phyloP scores from a whole-genome alignment of 345 rosid species.

The Eucalyptus leucophloia region DNA sequence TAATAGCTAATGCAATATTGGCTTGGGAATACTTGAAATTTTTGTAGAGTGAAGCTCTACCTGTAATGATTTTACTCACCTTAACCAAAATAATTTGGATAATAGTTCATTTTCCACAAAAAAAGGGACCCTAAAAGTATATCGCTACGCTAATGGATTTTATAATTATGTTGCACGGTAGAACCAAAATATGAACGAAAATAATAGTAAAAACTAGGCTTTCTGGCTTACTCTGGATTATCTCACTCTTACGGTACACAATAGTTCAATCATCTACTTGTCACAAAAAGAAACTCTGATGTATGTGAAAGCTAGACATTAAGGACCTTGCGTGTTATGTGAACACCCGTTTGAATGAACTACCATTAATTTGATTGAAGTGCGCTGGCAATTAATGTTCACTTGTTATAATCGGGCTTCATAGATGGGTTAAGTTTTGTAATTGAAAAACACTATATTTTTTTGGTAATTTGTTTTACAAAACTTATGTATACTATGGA shows the following conservation, averaged over 20 bases:
- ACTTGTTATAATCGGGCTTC: not conserved
- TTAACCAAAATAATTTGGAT: not conserved
- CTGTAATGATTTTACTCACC: not conserved
- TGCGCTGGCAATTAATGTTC: not conserved
- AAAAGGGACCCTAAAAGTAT: not conserved
- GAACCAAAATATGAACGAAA: not conserved
- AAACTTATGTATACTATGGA: not conserved
- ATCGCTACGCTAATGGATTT: not conserved
- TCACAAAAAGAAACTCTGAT: not conserved
- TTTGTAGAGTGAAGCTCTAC: not conserved
- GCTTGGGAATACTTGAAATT: not conserved
- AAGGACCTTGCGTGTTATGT: not conserved
- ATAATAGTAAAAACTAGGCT: not conserved
- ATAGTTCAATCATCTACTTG: not conserved
- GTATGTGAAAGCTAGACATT: not conserved
- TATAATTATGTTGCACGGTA: not conserved
- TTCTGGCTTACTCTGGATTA: not conserved
- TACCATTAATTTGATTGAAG: not conserved
- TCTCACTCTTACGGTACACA: not conserved
- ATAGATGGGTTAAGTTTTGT: not conserved
- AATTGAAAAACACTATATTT: not conserved
- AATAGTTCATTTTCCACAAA: not conserved
- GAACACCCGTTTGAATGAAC: not conserved
- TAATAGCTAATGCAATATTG: not conserved
- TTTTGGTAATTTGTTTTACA: not conserved